Percentiles rank a stretch among this genome's conserved stretches.
Evolutionary conservation across 345 rosid genomes (phyloP).

Genomic region (Lepidium aucheri): DNA sequence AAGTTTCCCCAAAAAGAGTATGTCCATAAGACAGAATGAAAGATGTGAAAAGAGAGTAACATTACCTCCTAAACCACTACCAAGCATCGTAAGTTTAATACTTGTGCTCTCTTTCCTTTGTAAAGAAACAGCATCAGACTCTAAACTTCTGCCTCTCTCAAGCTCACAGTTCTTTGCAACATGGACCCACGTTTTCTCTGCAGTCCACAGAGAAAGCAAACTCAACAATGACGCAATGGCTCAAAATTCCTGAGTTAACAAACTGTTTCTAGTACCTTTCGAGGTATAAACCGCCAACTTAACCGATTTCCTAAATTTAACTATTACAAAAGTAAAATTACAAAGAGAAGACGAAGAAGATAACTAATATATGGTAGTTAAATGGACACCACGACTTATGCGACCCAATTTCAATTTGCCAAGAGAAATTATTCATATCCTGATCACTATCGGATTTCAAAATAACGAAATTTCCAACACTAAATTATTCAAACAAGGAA

Average conservation of each 20-base stretch:
- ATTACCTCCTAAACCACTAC: constrained; percentile 27
- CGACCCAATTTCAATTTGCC: background rate
- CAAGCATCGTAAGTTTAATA: constrained; percentile 6
- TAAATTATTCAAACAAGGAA: background rate
- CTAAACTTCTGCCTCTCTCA: background rate
- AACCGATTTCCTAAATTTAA: background rate
- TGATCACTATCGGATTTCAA: background rate
- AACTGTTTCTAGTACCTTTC: background rate
- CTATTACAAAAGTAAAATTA: background rate
- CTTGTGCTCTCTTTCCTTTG: constrained; percentile 5
- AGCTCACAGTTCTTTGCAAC: constrained; percentile 11
- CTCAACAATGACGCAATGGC: background rate
- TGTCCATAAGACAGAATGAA: background rate
- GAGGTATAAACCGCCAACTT: no score
- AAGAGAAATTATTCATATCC: background rate
- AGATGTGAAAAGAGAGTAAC: background rate
- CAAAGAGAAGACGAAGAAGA: background rate
- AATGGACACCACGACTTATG: background rate
- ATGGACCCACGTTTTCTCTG: constrained; percentile 14
- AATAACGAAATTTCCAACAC: background rate
- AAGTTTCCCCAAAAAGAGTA: background rate
- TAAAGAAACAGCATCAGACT: constrained; percentile 5
- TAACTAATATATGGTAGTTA: background rate
- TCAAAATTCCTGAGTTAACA: background rate
- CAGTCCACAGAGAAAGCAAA: background rate